Percentiles rank a stretch among this genome's conserved stretches.
Evolutionary conservation across 148 eudicot species (phyloP).

Genomic region (Diospyros lotus): DNA sequence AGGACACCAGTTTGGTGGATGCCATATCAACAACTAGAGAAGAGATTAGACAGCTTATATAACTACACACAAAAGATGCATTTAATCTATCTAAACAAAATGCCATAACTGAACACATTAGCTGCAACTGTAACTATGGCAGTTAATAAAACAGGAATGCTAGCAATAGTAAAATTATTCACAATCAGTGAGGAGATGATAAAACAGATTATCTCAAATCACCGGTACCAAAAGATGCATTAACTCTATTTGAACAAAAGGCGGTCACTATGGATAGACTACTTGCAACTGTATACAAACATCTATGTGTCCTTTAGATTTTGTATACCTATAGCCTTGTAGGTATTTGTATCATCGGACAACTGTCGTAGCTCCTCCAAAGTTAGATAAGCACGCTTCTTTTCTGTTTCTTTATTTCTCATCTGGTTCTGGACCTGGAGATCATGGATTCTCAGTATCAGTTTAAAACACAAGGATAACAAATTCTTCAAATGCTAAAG

Average conservation of each 20-base stretch:
- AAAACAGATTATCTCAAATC: not conserved
- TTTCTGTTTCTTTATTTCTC: slow-evolving; percentile 82
- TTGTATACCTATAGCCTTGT: slow-evolving; percentile 77
- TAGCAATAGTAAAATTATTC: not conserved
- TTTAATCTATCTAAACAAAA: no score
- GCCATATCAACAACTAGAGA: not conserved
- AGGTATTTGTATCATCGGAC: slow-evolving; percentile 88
- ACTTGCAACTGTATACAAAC: not conserved
- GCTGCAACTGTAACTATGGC: not conserved
- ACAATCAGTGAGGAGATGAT: not conserved
- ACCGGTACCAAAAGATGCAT: not conserved
- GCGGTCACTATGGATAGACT: not conserved
- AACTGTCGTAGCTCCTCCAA: slow-evolving; percentile 83
- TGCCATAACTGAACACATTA: no score
- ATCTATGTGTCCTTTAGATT: not conserved
- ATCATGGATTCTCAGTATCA: slow-evolving; percentile 5
- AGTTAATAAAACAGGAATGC: slow-evolving; percentile 3
- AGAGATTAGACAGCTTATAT: no score
- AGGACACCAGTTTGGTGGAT: not conserved
- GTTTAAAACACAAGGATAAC: not conserved
- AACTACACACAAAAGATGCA: no score
- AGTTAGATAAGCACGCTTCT: slow-evolving; percentile 90
- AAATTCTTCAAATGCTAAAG: not conserved
- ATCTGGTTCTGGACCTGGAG: slow-evolving; percentile 74
- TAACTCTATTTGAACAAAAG: not conserved